phyloP scores from a whole-genome alignment of 2,329 filamentous ascomycete genomes.

The Didymella exigua region DNA sequence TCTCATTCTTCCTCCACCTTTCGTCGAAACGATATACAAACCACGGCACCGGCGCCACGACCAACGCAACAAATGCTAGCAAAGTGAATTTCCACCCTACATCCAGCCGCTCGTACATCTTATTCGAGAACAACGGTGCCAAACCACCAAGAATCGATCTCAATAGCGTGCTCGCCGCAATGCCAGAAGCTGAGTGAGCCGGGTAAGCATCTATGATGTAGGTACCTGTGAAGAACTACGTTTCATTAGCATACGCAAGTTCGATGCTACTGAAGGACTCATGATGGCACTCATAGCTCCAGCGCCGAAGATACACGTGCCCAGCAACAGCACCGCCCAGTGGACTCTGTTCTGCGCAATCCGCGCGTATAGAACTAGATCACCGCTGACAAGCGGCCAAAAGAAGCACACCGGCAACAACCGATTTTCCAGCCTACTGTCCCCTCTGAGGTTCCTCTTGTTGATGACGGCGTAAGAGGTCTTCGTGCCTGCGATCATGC shows the following conservation, averaged over 20 bases:
- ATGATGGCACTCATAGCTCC: background rate
- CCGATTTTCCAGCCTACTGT: background rate
- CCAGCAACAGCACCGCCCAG: background rate
- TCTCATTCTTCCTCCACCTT: background rate
- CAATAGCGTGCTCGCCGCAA: background rate
- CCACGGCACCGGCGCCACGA: background rate
- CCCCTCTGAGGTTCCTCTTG: background rate
- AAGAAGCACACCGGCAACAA: background rate
- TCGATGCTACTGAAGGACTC: background rate
- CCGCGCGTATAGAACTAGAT: background rate
- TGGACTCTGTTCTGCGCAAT: background rate
- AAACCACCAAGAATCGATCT: background rate
- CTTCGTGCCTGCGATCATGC: conserved; percentile 35
- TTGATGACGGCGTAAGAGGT: background rate
- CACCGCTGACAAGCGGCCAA: background rate
- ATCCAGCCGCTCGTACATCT: background rate
- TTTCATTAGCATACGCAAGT: background rate
- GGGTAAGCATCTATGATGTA: background rate
- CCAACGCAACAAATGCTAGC: background rate
- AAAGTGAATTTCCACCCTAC: background rate
- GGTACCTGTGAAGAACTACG: background rate
- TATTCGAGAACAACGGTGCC: background rate
- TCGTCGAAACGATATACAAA: background rate
- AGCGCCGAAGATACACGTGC: background rate
- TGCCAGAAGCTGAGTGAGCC: background rate